Evolutionary conservation across 2,329 filamentous ascomycete species (phyloP).

Genomic region (Trematosphaeria pertusa): DNA sequence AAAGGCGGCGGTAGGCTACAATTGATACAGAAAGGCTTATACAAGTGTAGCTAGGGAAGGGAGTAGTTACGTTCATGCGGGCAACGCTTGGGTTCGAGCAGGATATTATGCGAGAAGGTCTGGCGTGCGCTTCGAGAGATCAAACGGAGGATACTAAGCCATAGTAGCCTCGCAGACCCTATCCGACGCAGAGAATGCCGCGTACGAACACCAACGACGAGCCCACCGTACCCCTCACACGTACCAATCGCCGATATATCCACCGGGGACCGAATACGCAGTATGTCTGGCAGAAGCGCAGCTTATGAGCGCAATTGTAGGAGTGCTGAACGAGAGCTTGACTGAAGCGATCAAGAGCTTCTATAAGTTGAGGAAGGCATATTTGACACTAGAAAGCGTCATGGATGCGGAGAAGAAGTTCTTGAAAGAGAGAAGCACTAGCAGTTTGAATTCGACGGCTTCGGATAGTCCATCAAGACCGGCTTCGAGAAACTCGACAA

Average conservation of each 20-base stretch:
- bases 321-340: slow-evolving; percentile 88
- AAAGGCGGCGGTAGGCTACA: slow-evolving; percentile 2
- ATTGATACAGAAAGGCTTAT: slow-evolving; percentile 22
- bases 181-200: slow-evolving; percentile 75
- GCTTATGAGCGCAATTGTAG: slow-evolving; percentile 87
- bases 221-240: slow-evolving; percentile 69
- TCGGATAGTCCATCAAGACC: slow-evolving; percentile 31
- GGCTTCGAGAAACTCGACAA: slow-evolving; percentile 27
- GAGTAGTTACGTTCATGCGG: slow-evolving; percentile 82
- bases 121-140: not conserved
- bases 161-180: slow-evolving; percentile 72
- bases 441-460: slow-evolving; percentile 32
- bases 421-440: slow-evolving; percentile 48
- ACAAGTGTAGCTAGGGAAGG: slow-evolving; percentile 69
- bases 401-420: slow-evolving; percentile 74
- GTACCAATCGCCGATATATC: slow-evolving; percentile 72
- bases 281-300: slow-evolving; percentile 85
- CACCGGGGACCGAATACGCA: slow-evolving; percentile 84
- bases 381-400: slow-evolving; percentile 79
- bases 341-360: slow-evolving; percentile 92
- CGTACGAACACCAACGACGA: slow-evolving; percentile 77
- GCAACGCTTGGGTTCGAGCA: slow-evolving; percentile 92
- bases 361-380: slow-evolving; percentile 90
- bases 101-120: slow-evolving; percentile 72
- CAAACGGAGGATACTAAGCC: slow-evolving; percentile 24